Percentiles rank a stretch among this genome's conserved stretches.
Conservation (phyloP, 345 rosid species). For the Rhodomyrtus tomentosa region DNA sequence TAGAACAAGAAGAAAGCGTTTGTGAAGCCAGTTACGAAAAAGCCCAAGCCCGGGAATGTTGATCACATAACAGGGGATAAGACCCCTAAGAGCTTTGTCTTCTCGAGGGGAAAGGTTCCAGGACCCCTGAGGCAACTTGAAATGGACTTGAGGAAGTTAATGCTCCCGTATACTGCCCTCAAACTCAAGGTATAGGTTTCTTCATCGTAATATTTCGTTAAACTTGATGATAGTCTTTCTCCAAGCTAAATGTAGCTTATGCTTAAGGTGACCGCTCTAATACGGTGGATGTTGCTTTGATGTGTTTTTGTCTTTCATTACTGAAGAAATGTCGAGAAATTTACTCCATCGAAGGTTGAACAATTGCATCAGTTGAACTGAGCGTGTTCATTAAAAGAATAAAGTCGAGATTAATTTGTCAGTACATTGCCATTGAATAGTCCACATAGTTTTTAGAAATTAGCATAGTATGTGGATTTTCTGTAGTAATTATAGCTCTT, state of each 20-base stretch:
- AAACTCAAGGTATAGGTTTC: slow-evolving; percentile 44
- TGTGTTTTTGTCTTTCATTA: not conserved
- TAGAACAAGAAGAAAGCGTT: slow-evolving; percentile 46
- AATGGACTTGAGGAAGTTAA: slow-evolving; percentile 81
- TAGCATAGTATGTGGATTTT: not conserved
- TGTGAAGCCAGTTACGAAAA: slow-evolving; percentile 52
- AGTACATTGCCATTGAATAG: not conserved
- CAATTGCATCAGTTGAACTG: not conserved
- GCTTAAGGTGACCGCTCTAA: not conserved
- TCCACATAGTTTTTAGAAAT: not conserved
- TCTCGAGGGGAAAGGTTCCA: slow-evolving; percentile 83
- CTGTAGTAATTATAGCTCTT: not conserved
- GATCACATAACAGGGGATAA: slow-evolving; percentile 83
- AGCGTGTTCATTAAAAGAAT: not conserved
- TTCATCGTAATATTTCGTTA: not conserved
- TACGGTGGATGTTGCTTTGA: not conserved
- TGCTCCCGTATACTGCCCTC: slow-evolving; percentile 96
- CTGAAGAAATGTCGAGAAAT: not conserved
- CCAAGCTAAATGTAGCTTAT: too few relatives aligned
- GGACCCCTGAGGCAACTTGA: slow-evolving; percentile 65
- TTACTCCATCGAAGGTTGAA: not conserved
- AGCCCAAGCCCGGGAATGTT: slow-evolving; percentile 33
- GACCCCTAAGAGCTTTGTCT: slow-evolving; percentile 83
- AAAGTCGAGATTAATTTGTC: not conserved
- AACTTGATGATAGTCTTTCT: not conserved